Percentiles rank a stretch among this genome's conserved stretches.
phyloP scores from a whole-genome alignment of 345 rosid genomes.

The Hibiscus syriacus region DNA sequence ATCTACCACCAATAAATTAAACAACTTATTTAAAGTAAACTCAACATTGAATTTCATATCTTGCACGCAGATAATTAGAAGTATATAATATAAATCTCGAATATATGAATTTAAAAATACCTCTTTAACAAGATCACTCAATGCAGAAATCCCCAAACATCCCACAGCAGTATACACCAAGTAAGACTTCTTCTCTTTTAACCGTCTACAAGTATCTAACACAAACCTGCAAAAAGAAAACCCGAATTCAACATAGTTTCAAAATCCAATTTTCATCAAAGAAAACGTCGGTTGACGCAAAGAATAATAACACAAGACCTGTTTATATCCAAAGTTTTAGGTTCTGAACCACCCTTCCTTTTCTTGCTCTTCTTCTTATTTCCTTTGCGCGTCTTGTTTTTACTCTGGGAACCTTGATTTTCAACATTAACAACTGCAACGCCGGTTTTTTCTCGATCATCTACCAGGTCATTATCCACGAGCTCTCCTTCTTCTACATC shows the following conservation, averaged over 20 bases:
- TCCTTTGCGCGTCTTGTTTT: conserved; percentile 27
- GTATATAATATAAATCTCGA: neutral
- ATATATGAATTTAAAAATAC: conserved; percentile 22
- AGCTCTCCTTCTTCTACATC: conserved; percentile 88
- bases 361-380: conserved; percentile 47
- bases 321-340: conserved; percentile 45
- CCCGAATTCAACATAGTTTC: neutral
- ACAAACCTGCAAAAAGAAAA: conserved; percentile 64
- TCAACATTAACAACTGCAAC: conserved; percentile 18
- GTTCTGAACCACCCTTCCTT: conserved; percentile 26
- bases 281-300: neutral
- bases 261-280: neutral
- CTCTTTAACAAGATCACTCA: conserved; percentile 75
- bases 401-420: conserved; percentile 25
- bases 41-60: neutral
- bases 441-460: conserved; percentile 14
- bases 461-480: conserved; percentile 22
- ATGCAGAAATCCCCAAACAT: conserved; percentile 67
- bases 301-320: conserved; percentile 24
- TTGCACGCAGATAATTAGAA: neutral
- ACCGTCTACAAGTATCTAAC: conserved; percentile 60
- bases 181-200: conserved; percentile 90
- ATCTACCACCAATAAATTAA: neutral
- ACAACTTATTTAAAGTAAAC: neutral
- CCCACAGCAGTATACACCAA: conserved; percentile 88